Base-by-base conservation (phyloP, 768 basidiomycete genomes). In the Cystobasidium onofrii region DNA sequence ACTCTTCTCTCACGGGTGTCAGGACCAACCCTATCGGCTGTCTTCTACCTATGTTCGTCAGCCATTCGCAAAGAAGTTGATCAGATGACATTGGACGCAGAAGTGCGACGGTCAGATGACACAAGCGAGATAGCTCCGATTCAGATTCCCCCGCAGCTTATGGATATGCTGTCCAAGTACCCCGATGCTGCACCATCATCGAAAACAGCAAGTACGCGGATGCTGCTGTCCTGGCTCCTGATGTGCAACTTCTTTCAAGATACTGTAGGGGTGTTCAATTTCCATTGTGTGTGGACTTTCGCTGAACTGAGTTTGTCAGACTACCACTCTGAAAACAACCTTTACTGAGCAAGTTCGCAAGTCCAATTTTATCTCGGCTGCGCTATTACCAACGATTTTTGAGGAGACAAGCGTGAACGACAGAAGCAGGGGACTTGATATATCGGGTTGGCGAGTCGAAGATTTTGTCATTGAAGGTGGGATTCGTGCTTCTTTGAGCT, bases 311-410 rank as follows among this genome's bases (percentile, higher is more conserved):
- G 39, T 20, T 3, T 20, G 20, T n/a, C 78, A 97, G 93, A 95
- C 94, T 0, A 85, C 91, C 77, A 91, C 89, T 83, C 88, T 98
- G 57, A 87, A 90, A 76, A 85, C 88, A 18, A 86, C 85, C 74
- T 98, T 95, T 80, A 87, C 91, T 69, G 92, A 91, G 73, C 92
- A 96, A 77, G 83, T 97, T 36, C 86, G 90, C 41, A 87, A 85
- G 64, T 80, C 86, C 7, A 86, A 87, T 57, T 81, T 94, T n/a
- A 82, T 97, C 29, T 80, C 83, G 6, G 27, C 13, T 61, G 60
- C 74, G 97, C 87, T 98, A 73, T 85, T 98, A 27, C 91, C 92
- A 0, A 85, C 82, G 43, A 81, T 95, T 20, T 85, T 96, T 66
- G 82, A 82, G 20, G 78, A 90, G 23, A 83, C 98, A 1, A 84